phyloP scores from a whole-genome alignment of 2,329 filamentous ascomycete genomes.

The Colletotrichum acutatum region DNA sequence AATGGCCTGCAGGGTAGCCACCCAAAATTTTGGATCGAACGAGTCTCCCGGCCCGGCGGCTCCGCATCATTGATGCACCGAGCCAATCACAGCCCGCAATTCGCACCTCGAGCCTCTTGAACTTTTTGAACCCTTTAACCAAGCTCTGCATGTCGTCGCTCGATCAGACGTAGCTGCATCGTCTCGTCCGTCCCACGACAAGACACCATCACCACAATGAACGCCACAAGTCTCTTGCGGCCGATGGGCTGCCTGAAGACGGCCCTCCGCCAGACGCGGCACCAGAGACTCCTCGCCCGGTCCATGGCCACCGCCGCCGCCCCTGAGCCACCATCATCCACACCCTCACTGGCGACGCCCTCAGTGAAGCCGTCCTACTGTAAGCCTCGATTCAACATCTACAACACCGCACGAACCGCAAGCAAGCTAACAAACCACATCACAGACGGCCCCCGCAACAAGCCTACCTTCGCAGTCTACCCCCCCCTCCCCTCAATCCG shows the following conservation, averaged over 20 bases:
- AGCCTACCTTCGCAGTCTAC: constrained; percentile 39
- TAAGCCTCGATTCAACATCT: constrained; percentile 40
- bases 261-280: constrained; percentile 67
- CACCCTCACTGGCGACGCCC: constrained; percentile 43
- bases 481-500: constrained; percentile 66
- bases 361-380: constrained; percentile 41
- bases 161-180: neutral
- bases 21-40: constrained; percentile 29
- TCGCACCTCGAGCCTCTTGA: constrained; percentile 29
- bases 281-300: constrained; percentile 56
- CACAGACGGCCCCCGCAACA: constrained; percentile 16
- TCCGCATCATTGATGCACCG: constrained; percentile 40
- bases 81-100: constrained; percentile 49
- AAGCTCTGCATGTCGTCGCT: neutral
- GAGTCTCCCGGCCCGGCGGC: constrained; percentile 5
- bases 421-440: neutral
- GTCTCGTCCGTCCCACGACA: neutral
- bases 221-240: constrained; percentile 74
- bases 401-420: too few species aligned
- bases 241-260: constrained; percentile 78
- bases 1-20: constrained; percentile 12
- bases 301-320: constrained; percentile 59
- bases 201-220: constrained; percentile 56
- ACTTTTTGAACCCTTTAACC: constrained; percentile 30
- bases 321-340: constrained; percentile 39